Base-by-base conservation (phyloP, 176 grass and related monocot genomes). In the Pontederia paniculata region DNA sequence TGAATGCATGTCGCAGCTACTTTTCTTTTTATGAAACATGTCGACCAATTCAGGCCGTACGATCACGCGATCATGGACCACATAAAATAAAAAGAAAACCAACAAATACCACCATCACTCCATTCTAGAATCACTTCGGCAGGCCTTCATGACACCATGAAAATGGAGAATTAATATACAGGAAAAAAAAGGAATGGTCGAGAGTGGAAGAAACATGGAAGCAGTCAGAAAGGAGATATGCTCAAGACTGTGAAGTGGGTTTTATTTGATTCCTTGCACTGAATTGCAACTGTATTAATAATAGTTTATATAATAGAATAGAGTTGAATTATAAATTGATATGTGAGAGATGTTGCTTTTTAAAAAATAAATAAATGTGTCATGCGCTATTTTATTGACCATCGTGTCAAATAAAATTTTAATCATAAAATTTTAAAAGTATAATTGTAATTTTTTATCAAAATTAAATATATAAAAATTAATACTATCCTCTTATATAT, bases 231-330 rank as follows among this genome's bases (percentile, higher is more conserved):
- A 4, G 47, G 21, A 48, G 42, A 48, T 46, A 63, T 41, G 44
- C 44, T 50, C 12, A 37, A 59, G 53, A 53, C 21, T 45, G 42
- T 58, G 20, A 31, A 37, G 23, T 3, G 43, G 53, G 47, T 45
- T 22, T 45, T 51, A 45, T 21, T 5, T 66, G n/a, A 0, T 58
- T 83, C 60, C 43, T 76, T n/a, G n/a, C n/a, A n/a, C n/a, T n/a
- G n/a, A n/a, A n/a, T n/a, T 54, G 79, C 59, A 44, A 42, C 45
- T 50, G 48, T 21, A 43, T 42, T 51, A 45, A 45, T 48, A 13
- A 18, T 13, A 14, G 16, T 31, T 8, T 58, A 42, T n/a, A n/a
- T n/a, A n/a, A n/a, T n/a, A n/a, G n/a, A n/a, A n/a, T n/a, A n/a
- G n/a, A n/a, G n/a, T n/a, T n/a, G n/a, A n/a, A n/a, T n/a, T n/a